Evolutionary conservation across 1,139 yeast species (phyloP), one percentile per base, ranked within the genome.

Genomic region (Geotrichum reessii): DNA sequence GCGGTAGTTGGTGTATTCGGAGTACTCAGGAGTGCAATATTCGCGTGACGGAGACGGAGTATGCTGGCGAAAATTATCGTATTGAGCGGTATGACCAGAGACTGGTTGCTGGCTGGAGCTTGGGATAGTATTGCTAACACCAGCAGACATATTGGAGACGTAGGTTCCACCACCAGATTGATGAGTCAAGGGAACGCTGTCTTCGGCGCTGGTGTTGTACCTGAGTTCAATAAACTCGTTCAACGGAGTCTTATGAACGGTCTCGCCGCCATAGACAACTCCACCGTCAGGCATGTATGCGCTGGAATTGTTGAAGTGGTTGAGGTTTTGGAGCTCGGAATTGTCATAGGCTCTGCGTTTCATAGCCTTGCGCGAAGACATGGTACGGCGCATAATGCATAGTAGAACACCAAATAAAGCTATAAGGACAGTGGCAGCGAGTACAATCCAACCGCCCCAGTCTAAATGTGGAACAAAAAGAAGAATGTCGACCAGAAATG

Each of bases 381-480:
- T 75, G 0, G 81, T 75, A 62, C 87, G 75, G 64, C 85, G 75
- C 76, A 81, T 74, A 27, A 84, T 67, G 58, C 84, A 80, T 28
- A 79, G 66, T 52, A 73, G 64, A 22, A 79, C 71, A 12, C 77
- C 76, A 22, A 76, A 71, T 8, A 76, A 53, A 0, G 80, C 77
- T 4, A 77, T 70, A 50, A 80, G 67, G 8, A 77, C 74, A 1
- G 82, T 77, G 2, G 81, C 71, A 2, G 72, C 80, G 47, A 81
- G 69, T 31, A 78, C 68, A 60, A 79, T 71, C 85, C 86, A 82
- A 47, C 85, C 84, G 31, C 78, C 77, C 78, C 83, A 82, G 54
- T 75, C 74, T 44, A 82, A 70, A 63, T 78, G 80, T 12, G 82
- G 81, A 2, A 80, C 74, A 65, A 82, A 82, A 56, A 82, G 66